Percentiles rank a stretch among this genome's conserved stretches.
phyloP scores from a whole-genome alignment of 2,329 filamentous ascomycete genomes.

The Penicillium sp. region DNA sequence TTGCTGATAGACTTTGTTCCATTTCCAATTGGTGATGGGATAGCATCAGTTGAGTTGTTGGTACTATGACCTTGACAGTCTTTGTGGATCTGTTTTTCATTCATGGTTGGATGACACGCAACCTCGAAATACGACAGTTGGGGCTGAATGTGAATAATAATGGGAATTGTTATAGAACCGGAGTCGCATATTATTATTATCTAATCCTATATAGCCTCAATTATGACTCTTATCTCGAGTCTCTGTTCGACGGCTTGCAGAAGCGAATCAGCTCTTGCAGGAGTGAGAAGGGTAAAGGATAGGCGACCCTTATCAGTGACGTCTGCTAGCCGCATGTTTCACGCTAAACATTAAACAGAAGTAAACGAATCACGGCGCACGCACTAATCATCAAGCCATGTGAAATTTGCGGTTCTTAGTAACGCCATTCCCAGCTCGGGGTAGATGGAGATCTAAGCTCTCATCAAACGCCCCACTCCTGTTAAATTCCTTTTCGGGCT shows the following conservation, averaged over 20 bases:
- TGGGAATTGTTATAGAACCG: background rate
- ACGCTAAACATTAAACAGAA: background rate
- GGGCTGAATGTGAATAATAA: background rate
- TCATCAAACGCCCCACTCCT: background rate
- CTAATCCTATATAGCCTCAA: background rate
- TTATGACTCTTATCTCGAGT: background rate
- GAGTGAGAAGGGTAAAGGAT: background rate
- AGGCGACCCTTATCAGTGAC: background rate
- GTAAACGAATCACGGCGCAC: background rate
- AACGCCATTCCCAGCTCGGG: background rate
- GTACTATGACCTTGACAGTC: background rate
- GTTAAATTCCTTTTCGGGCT: background rate
- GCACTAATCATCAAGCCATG: background rate
- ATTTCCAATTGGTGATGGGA: background rate
- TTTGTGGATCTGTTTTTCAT: background rate
- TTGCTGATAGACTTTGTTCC: conserved; percentile 7
- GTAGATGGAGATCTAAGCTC: background rate
- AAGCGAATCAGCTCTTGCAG: background rate
- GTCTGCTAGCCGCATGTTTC: background rate
- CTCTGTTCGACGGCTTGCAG: background rate
- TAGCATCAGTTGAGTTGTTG: background rate
- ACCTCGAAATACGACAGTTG: background rate
- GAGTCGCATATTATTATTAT: background rate
- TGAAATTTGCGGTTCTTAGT: background rate
- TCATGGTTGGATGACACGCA: background rate